Base-by-base conservation (phyloP, 2,329 filamentous ascomycete species). In the Alternaria brassicicola region DNA sequence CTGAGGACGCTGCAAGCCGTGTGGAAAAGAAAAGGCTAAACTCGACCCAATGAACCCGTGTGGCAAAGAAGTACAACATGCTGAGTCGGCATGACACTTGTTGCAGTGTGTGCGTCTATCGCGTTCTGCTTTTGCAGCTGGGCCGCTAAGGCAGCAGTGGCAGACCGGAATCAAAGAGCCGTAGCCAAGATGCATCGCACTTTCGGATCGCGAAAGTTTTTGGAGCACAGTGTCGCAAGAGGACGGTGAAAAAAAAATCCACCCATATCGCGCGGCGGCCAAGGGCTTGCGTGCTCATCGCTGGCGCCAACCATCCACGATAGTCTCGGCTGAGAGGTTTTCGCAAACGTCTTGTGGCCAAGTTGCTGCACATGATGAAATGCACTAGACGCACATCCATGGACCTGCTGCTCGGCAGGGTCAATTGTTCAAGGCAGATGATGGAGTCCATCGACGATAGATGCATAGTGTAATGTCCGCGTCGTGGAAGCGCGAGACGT, bases 401-500 rank as follows among this genome's bases (percentile, higher is more conserved):
- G 61, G 54, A 46, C 28, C 43, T 61, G 51, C 38, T 62, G 57
- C 61, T 69, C 66, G 65, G 64, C 64, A 62, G 57, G 50, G 52
- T 61, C 35, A 58, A 60, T 68, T 59, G 56, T 69, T 66, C 57
- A 59, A 66, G 63, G 41, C 51, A 63, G 63, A 64, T 59, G 64
- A 65, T 68, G 61, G 68, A 62, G 56, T 57, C 55, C 65, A 69
- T 58, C 57, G 59, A 66, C 63, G 63, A 68, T 66, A 61, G 46
- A 64, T 55, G 53, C 51, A 62, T 70, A 63, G 59, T 67, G 67
- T 64, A 50, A 67, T 64, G 66, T 66, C 68, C 70, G 70, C 66
- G 70, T 73, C 61, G 56, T 59, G 56, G 51, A 68, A 67, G 68
- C 71, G 67, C 70, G 66, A 63, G 71, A 73, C 66, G 72, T 75